Evolutionary conservation across 2,329 filamentous ascomycete genomes (phyloP).

Genomic region (Sclerotinia minor): DNA sequence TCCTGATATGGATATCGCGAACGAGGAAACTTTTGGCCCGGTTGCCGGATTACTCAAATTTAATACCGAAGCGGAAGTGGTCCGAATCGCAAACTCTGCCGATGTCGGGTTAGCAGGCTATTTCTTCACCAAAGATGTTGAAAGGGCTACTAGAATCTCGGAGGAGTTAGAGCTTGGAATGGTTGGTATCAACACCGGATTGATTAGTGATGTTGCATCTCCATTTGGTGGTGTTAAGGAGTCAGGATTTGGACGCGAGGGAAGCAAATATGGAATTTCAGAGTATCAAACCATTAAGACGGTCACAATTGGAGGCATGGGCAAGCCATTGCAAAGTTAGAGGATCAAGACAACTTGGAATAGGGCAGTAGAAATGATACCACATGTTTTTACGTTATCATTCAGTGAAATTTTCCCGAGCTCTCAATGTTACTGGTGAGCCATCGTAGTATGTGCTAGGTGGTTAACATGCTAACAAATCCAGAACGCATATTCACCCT

Average conservation of each 20-base stretch:
- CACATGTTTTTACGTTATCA: neutral
- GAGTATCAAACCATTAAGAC: constrained; percentile 55
- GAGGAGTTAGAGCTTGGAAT: constrained; percentile 80
- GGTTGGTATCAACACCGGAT: constrained; percentile 79
- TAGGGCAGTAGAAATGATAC: constrained; percentile 15
- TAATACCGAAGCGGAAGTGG: constrained; percentile 83
- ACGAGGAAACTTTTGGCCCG: constrained; percentile 94
- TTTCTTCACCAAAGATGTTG: constrained; percentile 74
- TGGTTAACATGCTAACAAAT: neutral
- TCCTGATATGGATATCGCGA: constrained; percentile 76
- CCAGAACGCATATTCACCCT: neutral
- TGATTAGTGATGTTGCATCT: constrained; percentile 55
- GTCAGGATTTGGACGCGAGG: constrained; percentile 55
- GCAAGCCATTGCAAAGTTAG: constrained; percentile 52
- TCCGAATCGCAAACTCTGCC: constrained; percentile 75
- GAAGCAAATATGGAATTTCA: constrained; percentile 55
- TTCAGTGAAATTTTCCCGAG: no score
- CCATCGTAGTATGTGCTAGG: neutral
- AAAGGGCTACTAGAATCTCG: constrained; percentile 60
- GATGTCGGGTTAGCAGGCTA: constrained; percentile 92
- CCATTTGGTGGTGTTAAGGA: constrained; percentile 60
- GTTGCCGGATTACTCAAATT: constrained; percentile 90
- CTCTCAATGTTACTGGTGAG: neutral
- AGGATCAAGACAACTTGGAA: neutral
- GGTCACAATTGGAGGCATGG: constrained; percentile 58